Base-by-base conservation (phyloP, 768 basidiomycete genomes). In the Kwoniella botswanensis region DNA sequence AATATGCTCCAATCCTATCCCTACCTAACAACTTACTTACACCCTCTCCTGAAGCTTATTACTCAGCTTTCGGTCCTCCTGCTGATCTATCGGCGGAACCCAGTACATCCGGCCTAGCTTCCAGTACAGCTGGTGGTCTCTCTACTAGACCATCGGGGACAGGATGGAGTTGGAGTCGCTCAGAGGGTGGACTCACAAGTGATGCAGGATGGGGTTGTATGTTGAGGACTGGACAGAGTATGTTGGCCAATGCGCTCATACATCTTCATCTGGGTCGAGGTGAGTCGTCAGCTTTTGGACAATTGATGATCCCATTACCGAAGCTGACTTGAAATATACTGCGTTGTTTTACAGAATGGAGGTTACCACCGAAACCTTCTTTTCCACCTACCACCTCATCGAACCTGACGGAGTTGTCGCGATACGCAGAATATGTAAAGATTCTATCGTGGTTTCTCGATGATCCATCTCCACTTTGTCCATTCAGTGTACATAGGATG, bases 401-500 rank as follows among this genome's bases (percentile, higher is more conserved):
- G 0, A 73, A 75, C 26, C 22, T 70, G 9, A 58, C 62, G 1
- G 68, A 72, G 22, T 22, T 78, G 46, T 63, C 74, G 6, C 89
- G 87, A 71, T 94, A 92, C 79, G 92, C 92, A 0, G 90, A 88
- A 2, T 98, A 99, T 78, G 92, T 96, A 7, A 91, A 91, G 73
- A 91, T 98, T 63, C 68, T 99, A 22, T 91, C 93, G 0, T 98
- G 95, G 94, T 99, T 98, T 85, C 85, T 98, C 57, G 96, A 99
- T 80, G 90, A 91, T 2, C 95, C 95, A 0, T 87, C 90, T 0
- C 89, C 92, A 0, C 86, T 90, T 41, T 90, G 91, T 18, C 96
- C 96, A 0, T 99, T 99, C 82, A 92, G 92, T 74, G 93, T 99
- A 7, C 96, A 99, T 83, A 88, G 93, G 58, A 97, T 99, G 91